Evolutionary conservation across 2,329 filamentous ascomycete genomes (phyloP).

Genomic region (Hortaea werneckii): DNA sequence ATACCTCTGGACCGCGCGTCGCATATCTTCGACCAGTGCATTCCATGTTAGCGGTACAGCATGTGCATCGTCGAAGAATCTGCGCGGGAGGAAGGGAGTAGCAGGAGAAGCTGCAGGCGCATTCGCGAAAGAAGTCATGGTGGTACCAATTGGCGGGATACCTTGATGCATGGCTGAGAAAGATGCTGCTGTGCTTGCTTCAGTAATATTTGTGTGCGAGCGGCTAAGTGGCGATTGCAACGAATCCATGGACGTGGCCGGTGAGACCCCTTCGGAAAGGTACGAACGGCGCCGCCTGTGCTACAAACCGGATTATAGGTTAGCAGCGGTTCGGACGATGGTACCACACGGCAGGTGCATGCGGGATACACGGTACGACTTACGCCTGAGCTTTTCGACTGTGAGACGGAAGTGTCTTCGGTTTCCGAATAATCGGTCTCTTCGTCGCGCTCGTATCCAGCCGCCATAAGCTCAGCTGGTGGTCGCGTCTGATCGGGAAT

Average conservation of each 20-base stretch:
- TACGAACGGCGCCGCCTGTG: constrained; percentile 57
- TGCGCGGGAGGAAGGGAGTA: constrained; percentile 53
- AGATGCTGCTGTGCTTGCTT: constrained; percentile 37
- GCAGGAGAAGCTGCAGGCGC: constrained; percentile 27
- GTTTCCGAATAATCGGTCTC: constrained; percentile 79
- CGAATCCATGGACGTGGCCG: constrained; percentile 84
- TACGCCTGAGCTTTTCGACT: constrained; percentile 61
- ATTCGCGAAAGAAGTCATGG: constrained; percentile 46
- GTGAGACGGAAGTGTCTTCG: constrained; percentile 65
- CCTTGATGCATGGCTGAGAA: constrained; percentile 35
- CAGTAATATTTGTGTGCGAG: constrained; percentile 44
- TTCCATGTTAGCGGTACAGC: constrained; percentile 79
- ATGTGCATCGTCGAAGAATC: constrained; percentile 84
- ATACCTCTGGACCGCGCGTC: constrained; percentile 78
- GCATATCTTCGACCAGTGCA: constrained; percentile 84
- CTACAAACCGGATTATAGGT: constrained; percentile 22
- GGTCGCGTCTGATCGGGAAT: constrained; percentile 84
- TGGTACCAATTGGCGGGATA: constrained; percentile 41
- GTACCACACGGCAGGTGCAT: constrained; percentile 11
- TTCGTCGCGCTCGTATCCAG: constrained; percentile 67
- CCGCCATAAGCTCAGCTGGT: constrained; percentile 81
- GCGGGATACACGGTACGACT: constrained; percentile 24
- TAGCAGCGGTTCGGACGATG: constrained; percentile 1
- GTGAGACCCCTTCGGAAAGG: constrained; percentile 62
- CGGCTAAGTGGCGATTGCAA: constrained; percentile 58